phyloP scores from a whole-genome alignment of 2,329 filamentous ascomycete species.

The Diaporthe sp. region DNA sequence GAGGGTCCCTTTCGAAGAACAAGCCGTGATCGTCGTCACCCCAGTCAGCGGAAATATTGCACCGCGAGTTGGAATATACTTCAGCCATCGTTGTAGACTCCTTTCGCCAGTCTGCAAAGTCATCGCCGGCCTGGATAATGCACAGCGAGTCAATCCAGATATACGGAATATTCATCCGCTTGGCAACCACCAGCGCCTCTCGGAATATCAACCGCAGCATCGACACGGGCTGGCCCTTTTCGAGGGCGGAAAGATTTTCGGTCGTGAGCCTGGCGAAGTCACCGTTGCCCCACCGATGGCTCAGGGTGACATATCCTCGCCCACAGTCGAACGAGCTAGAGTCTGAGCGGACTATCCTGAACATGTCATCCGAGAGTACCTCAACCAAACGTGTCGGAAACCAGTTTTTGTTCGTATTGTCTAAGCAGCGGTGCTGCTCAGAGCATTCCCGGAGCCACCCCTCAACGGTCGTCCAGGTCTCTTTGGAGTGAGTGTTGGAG shows the following conservation, averaged over 20 bases:
- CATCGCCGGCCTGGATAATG: slow-evolving; percentile 7
- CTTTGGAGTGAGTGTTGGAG: background rate
- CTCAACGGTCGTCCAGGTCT: background rate
- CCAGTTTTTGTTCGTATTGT: background rate
- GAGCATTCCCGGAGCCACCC: background rate
- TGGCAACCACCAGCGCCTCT: background rate
- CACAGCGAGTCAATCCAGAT: slow-evolving; percentile 19
- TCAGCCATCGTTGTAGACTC: background rate
- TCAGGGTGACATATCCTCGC: background rate
- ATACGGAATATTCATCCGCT: background rate
- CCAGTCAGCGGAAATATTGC: slow-evolving; percentile 17
- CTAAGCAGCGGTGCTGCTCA: background rate
- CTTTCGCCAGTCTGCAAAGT: background rate
- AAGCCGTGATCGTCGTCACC: background rate
- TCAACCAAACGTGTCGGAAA: background rate
- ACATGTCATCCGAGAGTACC: background rate
- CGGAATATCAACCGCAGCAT: background rate
- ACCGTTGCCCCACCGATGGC: background rate
- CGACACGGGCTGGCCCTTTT: background rate
- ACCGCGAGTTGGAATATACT: background rate
- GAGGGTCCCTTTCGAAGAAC: background rate
- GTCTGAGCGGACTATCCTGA: background rate
- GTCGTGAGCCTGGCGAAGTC: background rate
- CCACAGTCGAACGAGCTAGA: rapidly evolving
- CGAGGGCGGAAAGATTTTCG: background rate